Evolutionary conservation across 2,329 filamentous ascomycete genomes (phyloP), one percentile per base, ranked within the genome.

Genomic region (Colletotrichum camelliae): DNA sequence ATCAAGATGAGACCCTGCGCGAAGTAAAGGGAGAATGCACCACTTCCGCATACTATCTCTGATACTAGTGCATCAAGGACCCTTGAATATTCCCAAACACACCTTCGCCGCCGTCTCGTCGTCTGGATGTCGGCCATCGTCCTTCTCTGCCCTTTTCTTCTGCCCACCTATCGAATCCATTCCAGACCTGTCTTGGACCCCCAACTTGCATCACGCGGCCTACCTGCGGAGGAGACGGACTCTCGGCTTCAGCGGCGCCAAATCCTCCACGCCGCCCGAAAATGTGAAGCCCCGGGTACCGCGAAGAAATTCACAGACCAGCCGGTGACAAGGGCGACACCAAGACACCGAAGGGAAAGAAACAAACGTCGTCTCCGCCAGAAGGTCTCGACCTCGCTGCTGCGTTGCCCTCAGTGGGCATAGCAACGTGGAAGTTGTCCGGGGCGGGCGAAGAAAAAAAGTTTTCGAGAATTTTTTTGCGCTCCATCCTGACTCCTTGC

Each of bases 401-500:
- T 48, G 33, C 57, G 57, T 35, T 52, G 43, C 52, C 37, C 55
- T 60, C 31, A 64, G 70, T 67, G 70, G 73, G 33, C 62, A 67
- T 33, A 52, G 73, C 62, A 68, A 75, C 70, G 57, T 73, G 62
- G 73, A 72, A 68, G 64, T 65, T 68, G 64, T 21, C 73, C 64
- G 64, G 69, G 57, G 58, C 39, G 39, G 52, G 35, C 33, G 65
- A 70, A 37, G 33, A 16, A 43, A 57, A 72, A 64, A 67, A 64
- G n/a, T 64, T 48, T 73, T 67, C 60, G 29, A 75, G 35, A 24
- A 60, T 58, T 27, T 61, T 62, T 43, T 43, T 43, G 16, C 43
- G 55, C 57, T 37, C 55, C 69, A 67, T 73, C 35, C 48, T 39
- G 69, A 43, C 72, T 67, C 33, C n/a, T 37, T 62, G 57, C 73